A percentile compares a stretch with the other conserved stretches of the same genome.
Conservation (phyloP, 2,329 filamentous ascomycete species). For the Dactylonectria estremocensis region DNA sequence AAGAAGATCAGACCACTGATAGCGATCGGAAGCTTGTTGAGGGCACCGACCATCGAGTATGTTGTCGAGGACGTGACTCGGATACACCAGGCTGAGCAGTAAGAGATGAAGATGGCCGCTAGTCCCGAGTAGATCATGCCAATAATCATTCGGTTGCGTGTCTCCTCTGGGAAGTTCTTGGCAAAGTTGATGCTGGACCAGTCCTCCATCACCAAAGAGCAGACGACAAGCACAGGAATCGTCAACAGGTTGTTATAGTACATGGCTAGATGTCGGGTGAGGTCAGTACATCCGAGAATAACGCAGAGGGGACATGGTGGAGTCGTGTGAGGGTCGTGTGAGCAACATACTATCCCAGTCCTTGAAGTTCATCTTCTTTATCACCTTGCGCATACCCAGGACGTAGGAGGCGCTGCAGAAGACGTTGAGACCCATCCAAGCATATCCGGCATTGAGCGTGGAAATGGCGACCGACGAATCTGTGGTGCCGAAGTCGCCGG, state of each 20-base stretch:
- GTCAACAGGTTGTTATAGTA: constrained; percentile 99
- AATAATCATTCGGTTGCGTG: constrained; percentile 83
- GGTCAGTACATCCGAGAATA: constrained; percentile 49
- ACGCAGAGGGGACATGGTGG: background rate
- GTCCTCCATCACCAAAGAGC: constrained; percentile 88
- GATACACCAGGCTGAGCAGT: constrained; percentile 99
- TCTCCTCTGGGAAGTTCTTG: constrained; percentile 89
- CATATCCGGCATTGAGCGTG: constrained; percentile 93
- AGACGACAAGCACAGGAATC: constrained; percentile 89
- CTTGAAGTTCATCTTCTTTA: constrained; percentile 99
- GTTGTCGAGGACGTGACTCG: constrained; percentile 97
- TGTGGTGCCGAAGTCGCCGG: constrained; percentile 68
- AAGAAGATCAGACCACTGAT: constrained; percentile 96
- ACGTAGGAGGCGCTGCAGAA: constrained; percentile 93
- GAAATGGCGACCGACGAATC: constrained; percentile 84
- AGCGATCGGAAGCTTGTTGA: constrained; percentile 98
- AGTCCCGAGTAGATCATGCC: constrained; percentile 96
- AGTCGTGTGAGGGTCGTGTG: background rate
- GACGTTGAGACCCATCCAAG: constrained; percentile 99
- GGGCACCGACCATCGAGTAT: constrained; percentile 97
- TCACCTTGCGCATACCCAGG: constrained; percentile 95
- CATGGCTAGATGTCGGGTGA: constrained; percentile 78
- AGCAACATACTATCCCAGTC: constrained; percentile 93
- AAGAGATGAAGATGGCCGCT: constrained; percentile 98
- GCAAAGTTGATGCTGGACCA: constrained; percentile 90